A percentile compares a stretch with the other conserved stretches of the same genome.
Evolutionary conservation across 2,329 filamentous ascomycete species (phyloP).

Genomic region (Neonectria hederae): DNA sequence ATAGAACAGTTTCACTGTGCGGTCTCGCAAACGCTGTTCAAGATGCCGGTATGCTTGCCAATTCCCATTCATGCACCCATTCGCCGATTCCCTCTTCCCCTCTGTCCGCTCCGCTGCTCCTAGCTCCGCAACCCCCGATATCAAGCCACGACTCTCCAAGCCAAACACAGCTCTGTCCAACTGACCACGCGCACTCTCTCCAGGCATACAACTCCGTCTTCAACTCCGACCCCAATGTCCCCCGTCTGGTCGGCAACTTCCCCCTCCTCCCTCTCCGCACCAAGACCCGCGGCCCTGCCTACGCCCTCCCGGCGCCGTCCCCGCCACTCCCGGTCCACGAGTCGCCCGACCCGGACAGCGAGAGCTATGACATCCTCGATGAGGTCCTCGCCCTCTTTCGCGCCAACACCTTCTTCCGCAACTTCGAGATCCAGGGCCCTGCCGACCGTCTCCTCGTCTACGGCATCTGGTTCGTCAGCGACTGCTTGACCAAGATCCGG

Average conservation of each 20-base stretch:
- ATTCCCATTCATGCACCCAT: background rate
- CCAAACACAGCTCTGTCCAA: background rate
- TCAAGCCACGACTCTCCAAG: constrained; percentile 17
- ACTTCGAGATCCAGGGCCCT: constrained; percentile 98
- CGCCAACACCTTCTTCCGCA: constrained; percentile 98
- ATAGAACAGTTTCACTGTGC: constrained; percentile 37
- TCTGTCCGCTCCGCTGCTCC: constrained; percentile 22
- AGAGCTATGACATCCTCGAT: constrained; percentile 96
- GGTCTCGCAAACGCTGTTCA: constrained; percentile 44
- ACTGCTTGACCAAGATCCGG: constrained; percentile 89
- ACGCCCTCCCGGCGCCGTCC: constrained; percentile 75
- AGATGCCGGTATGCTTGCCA: constrained; percentile 58
- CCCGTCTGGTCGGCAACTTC: constrained; percentile 82
- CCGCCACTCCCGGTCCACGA: constrained; percentile 66
- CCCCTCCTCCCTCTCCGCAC: constrained; percentile 94
- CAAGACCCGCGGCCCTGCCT: constrained; percentile 93
- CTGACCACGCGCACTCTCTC: constrained; percentile 38
- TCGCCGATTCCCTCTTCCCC: constrained; percentile 3
- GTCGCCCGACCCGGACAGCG: constrained; percentile 82
- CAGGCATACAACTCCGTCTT: constrained; percentile 99
- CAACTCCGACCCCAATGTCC: constrained; percentile 77
- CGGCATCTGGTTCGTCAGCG: constrained; percentile 93
- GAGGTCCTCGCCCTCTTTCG: constrained; percentile 93
- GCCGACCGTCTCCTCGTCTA: constrained; percentile 96
- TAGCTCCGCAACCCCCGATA: constrained; percentile 28